Base-by-base conservation (phyloP, 2,329 filamentous ascomycete species). In the Xylaria sp. region DNA sequence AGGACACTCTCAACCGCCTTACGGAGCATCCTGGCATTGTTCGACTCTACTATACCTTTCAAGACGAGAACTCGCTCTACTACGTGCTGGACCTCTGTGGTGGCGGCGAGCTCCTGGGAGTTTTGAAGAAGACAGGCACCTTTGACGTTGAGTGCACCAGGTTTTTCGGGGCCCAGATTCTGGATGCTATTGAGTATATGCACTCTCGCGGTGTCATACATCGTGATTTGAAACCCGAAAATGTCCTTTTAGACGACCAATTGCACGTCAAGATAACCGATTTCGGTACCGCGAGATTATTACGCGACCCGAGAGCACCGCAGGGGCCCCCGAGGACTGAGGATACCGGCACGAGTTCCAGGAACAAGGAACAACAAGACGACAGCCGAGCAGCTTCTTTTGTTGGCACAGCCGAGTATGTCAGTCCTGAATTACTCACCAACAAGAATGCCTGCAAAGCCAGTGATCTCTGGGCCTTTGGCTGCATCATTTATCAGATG, bases 191-290 rank as follows among this genome's bases (percentile, higher is more conserved):
- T 70, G 91, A 93, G 69, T 97, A 97, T 74, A 99, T 99, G 94
- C 94, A 99, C 77, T 91, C 88, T 48, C 86, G 91, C 64, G 94
- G 93, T 19, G 92, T 99, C 23, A 97, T 99, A 62, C 94, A 99
- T 74, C 89, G 94, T 65, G 94, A 99, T 72, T 75, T 99, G 65
- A 99, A 99, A 71, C 94, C 94, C 0, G 94, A 99, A 73, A 99
- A 99, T 66, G 92, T 99, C 3, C 82, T 99, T 5, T 80, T 99
- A 44, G 94, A 99, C 73, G 89, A 92, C 65, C 89, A 96, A 70
- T 95, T 97, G 90, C 91, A 97, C 70, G 88, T 97, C 76, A 99
- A 99, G 74, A 97, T 99, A 65, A 99, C 94, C 6, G 94, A 99
- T 75, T 99, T 99, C 71, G 94, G 94, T 48, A 99, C 94, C 0